Base-by-base conservation (phyloP, 1,139 yeast genomes). In the Saccharomyces hybrid region DNA sequence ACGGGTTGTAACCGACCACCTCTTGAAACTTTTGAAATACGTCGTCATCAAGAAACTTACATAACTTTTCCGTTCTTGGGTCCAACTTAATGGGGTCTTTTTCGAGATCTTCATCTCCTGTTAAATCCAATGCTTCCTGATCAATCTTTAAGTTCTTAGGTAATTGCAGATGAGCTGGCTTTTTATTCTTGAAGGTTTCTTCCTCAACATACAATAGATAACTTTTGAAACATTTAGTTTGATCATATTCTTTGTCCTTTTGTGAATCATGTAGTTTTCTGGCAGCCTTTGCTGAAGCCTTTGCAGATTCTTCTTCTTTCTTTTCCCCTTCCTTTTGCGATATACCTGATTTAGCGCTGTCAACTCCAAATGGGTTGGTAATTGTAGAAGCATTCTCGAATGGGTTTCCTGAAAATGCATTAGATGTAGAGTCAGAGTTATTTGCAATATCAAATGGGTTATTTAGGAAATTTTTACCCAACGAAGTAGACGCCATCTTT, bases 11-110 rank as follows among this genome's bases (percentile, higher is more conserved):
- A 14, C 84, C 84, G 9, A 88, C 86, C 2, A 82, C 75, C 52
- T 81, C 83, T 32, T 88, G 80, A 68, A 93, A 93, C 55, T 82
- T 80, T 65, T 87, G 91, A 71, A 93, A 93, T 14, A 79, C 80
- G 57, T 81, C 82, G 67, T 90, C 97, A 58, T 86, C 87, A 59
- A 86, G 75, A 74, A 83, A 66, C 42, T 72, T 77, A 49, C 74
- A 66, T 1, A 72, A 52, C 50, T 66, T 70, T 51, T 71, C 78
- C 6, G 74, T 72, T 31, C 73, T 70, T n/a, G 75, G 67, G 55
- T 73, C 77, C 19, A 73, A 52, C 34, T 64, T 66, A 11, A 66
- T 54, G 24, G 69, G 66, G 49, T 62, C 59, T 34, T 66, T 64
- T 32, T 62, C 65, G 8, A 66, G 51, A 24, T 61, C 62, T 21